A percentile compares a stretch with the other conserved stretches of the same genome.
Evolutionary conservation across 768 basidiomycete species (phyloP).

Genomic region (Amanita rimosa): DNA sequence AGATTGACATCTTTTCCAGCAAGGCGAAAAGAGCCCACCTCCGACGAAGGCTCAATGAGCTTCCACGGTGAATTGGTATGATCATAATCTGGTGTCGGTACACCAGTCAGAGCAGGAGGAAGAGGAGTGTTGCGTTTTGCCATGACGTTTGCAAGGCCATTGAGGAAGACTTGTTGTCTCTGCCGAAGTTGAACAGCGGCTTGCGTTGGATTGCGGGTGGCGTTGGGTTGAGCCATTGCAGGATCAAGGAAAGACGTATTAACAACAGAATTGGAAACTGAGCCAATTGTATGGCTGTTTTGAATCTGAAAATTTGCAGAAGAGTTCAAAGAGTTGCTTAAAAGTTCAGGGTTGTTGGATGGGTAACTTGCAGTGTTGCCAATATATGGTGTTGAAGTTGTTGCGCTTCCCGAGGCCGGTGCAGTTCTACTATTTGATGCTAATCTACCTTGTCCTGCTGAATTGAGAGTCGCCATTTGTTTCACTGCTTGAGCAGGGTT

Average conservation of each 20-base stretch:
- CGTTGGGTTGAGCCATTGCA: constrained; percentile 26
- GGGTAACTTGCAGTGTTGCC: constrained; percentile 42
- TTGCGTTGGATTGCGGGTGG: constrained; percentile 25
- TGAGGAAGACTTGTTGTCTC: constrained; percentile 50
- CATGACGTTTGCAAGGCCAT: constrained; percentile 50
- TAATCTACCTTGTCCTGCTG: constrained; percentile 49
- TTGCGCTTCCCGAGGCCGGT: constrained; percentile 31
- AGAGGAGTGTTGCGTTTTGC: constrained; percentile 47
- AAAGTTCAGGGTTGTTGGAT: constrained; percentile 33
- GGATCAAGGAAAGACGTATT: constrained; percentile 34
- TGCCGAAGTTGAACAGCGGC: constrained; percentile 31
- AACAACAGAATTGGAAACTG: constrained; percentile 23
- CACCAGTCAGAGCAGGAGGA: constrained; percentile 63
- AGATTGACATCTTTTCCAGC: constrained; percentile 69
- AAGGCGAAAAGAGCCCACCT: constrained; percentile 53
- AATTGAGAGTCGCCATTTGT: constrained; percentile 72
- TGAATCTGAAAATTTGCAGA: constrained; percentile 36
- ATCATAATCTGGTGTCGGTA: constrained; percentile 49
- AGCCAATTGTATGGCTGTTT: constrained; percentile 25
- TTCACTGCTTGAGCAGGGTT: constrained; percentile 63
- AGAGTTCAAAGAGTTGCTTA: constrained; percentile 20
- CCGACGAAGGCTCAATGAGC: constrained; percentile 48
- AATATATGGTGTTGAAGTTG: constrained; percentile 61
- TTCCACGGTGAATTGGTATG: constrained; percentile 53
- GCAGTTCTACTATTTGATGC: constrained; percentile 36